Base-by-base conservation (phyloP, 2,329 filamentous ascomycete genomes). In the Colletotrichum paranaense region DNA sequence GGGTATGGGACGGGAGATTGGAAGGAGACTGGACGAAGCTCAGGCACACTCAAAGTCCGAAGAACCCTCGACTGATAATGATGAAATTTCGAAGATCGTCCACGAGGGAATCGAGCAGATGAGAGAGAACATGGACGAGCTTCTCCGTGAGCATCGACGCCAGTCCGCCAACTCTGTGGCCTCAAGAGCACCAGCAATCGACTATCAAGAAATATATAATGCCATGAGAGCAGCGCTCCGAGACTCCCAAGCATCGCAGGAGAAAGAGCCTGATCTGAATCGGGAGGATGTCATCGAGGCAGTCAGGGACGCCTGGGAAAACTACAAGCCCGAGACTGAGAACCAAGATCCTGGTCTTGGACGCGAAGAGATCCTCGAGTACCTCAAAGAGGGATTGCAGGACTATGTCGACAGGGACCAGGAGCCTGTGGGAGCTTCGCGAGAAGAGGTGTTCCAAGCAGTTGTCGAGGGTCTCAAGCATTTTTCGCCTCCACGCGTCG, bases 1-100 rank as follows among this genome's bases (percentile, higher is more conserved):
- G 5, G 95, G 95, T 3, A 98, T 98, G 95, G 96, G 96, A 4
- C 90, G 96, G 69, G 95, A 98, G 76, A 91, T 98, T 60, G 95
- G 93, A 53, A 92, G 94, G 69, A 93, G 95, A 76, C 88, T 98
- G n/a, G 94, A 97, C 74, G 91, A 95, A 74, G 88, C 91, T 11
- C 81, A 84, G 1, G 53, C 57, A 14, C 49, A 67, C 16, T 19
- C 52, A 22, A 46, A n/a, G 49, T 22, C 57, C 3, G 42, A 28
- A 16, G 88, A 88, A 68, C 84, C 86, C 1, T 87, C 56, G 32
- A 57, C 87, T 4, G 89, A 89, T 67, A 91, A 91, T 70, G 91
- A 93, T 30, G 93, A 97, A 76, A 89, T 98, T 60, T 90, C 91
- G 56, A 88, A 89, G 38, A 93, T 98, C 65, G 91, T 98, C 46